Base-by-base conservation (phyloP, 1,284 basidiomycete genomes). In the Cutaneotrichosporon cavernicola region DNA sequence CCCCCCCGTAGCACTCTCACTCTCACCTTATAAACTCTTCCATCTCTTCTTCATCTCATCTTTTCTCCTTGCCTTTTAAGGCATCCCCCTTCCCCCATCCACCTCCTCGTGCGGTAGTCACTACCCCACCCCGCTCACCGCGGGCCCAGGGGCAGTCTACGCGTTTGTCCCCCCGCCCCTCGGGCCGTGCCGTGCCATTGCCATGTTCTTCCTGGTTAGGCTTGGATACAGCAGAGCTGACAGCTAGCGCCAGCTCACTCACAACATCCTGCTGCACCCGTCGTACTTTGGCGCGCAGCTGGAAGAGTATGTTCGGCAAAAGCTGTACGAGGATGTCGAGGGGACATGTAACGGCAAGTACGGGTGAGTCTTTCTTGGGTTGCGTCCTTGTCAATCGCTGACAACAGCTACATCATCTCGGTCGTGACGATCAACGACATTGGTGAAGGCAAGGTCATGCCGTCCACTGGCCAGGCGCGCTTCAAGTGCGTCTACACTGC, bases 231-330 rank as follows among this genome's bases (percentile, higher is more conserved):
- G 51, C 51, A 6, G 51, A 26, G 47, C 38, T 60, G 58, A 61
- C 72, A 71, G 18, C 18, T 46, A 95, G 92, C 96, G 97, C 86
- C 89, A 94, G 77, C 86, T 98, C 36, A 92, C 91, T 32, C 93
- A 98, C 80, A 94, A 92, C 6, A 96, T 98, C 76, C 88, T 95
- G 60, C 86, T 99, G 31, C 96, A 98, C 79, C 96, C 96, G 16
- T 97, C 95, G 26, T 99, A 96, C 82, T 99, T 98, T 78, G 96
- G 96, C 16, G 92, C 96, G 7, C 89, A 91, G 67, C 94, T 98
- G 87, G 86, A 92, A 65, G 90, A 91, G 70, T 97, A 92, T 81
- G 87, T 99, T 65, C 88, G 92, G 77, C 89, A 89, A 63, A 97
- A 97, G 81, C 86, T 99, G 30, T 93, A 95, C 77, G 88, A 92